Conservation (phyloP, 139 green algal genomes). For the Closterium sp. region DNA sequence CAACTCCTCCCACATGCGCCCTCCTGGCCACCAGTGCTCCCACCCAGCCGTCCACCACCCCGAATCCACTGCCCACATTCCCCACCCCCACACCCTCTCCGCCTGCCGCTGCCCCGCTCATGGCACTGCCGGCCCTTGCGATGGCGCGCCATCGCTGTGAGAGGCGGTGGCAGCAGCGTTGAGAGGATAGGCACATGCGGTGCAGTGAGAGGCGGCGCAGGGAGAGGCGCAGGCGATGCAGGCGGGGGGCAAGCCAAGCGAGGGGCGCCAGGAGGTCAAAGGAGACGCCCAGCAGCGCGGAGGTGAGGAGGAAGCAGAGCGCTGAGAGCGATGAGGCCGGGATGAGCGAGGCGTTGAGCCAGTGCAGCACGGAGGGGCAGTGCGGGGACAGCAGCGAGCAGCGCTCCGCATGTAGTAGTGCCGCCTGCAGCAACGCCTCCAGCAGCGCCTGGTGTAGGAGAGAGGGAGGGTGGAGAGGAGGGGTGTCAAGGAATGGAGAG, state of each 20-base stretch:
- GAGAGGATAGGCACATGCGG: no score
- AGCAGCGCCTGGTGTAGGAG: constrained; percentile 7
- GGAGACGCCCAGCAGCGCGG: constrained; percentile 41
- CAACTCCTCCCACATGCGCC: not conserved
- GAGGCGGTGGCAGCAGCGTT: no score
- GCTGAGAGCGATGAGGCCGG: constrained; percentile 16
- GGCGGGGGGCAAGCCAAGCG: constrained; percentile 8
- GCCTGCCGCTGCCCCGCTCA: not conserved
- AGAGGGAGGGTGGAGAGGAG: not conserved
- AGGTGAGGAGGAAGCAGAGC: constrained; percentile 44
- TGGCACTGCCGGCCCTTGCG: not conserved
- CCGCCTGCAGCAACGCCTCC: constrained; percentile 36
- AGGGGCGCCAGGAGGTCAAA: constrained; percentile 38
- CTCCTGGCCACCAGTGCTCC: not conserved
- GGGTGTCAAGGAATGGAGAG: no score
- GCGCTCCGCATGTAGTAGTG: not conserved
- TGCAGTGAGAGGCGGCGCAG: not conserved
- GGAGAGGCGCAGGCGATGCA: not conserved
- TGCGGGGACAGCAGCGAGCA: constrained; percentile 1
- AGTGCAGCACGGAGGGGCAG: constrained; percentile 2
- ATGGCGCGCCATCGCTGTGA: no score
- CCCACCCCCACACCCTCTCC: not conserved
- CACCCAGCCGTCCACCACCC: not conserved
- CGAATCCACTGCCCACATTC: not conserved
- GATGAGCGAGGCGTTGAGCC: constrained; percentile 27